Base-by-base conservation (phyloP, 169 alveolate genomes). In the Cryptosporidium canis region DNA sequence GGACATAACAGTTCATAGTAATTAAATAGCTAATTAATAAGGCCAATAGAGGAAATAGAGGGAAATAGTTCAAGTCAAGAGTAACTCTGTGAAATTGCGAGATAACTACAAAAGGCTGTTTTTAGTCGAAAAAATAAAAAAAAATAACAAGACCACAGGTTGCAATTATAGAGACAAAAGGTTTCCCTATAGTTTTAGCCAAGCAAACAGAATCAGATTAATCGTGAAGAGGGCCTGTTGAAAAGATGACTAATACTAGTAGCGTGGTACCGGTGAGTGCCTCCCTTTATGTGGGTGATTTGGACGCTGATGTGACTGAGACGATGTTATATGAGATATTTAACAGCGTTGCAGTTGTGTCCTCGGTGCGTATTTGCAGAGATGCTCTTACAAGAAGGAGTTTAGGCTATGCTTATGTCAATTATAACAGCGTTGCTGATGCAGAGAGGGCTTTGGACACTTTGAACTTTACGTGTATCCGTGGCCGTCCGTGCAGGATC, bases 391-490 rank as follows among this genome's bases (percentile, higher is more conserved):
- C 98, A 12, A 94, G 98, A 27, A 83, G 93, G 61, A 92, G 96
- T 31, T 70, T 96, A 67, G 98, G 98, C 24, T 96, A 96, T 83
- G 98, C 98, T 39, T 96, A 96, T 91, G 98, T 96, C 55, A 96
- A 96, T 91, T 96, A 96, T 92, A 96, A 95, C 90, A 94, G 91
- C 51, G 91, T 92, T 18, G 94, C 94, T 37, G 97, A 94, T 91
- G 98, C 98, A 2, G 98, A 95, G 91, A 92, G 97, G 53, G 97
- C 98, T 55, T 83, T 96, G 72, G 99, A 96, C 83, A 94, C 98
- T 18, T 83, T 96, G 90, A 96, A 96, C 91, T 96, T 94, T 90
- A 94, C 97, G 33, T 94, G 94, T 64, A 96, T 96, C 83, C 93
- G 94, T 91, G 98, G 98, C 12, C 97, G 95, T 58, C 98, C 97